A percentile compares a stretch with the other conserved stretches of the same genome.
Conservation (phyloP, 192 early-diverging fungal genomes). For the Coemansia sp. region DNA sequence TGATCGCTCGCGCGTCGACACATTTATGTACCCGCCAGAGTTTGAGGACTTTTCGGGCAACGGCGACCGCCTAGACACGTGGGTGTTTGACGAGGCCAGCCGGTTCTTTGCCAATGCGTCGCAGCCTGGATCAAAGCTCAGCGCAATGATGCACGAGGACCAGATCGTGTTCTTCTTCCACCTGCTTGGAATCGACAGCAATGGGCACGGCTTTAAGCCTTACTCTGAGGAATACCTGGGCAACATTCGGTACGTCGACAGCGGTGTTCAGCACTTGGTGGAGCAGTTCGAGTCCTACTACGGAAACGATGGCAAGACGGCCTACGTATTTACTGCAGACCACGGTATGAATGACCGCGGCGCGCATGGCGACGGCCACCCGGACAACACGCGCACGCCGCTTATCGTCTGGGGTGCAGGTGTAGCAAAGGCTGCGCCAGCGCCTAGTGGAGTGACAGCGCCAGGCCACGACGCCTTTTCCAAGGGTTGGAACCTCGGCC, state of each 20-base stretch:
- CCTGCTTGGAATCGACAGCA: constrained; percentile 93
- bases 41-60: constrained; percentile 90
- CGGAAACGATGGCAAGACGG: constrained; percentile 76
- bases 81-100: constrained; percentile 89
- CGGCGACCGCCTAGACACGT: constrained; percentile 82
- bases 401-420: constrained; percentile 96
- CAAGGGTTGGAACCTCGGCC: constrained; percentile 66
- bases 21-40: constrained; percentile 87
- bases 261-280: constrained; percentile 71
- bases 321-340: constrained; percentile 92
- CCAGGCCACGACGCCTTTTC: constrained; percentile 82
- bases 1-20: constrained; percentile 77
- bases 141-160: constrained; percentile 66
- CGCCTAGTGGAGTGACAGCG: constrained; percentile 33
- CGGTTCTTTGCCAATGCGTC: constrained; percentile 62
- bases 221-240: constrained; percentile 83
- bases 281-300: constrained; percentile 77
- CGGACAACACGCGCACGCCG: constrained; percentile 93
- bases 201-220: constrained; percentile 87
- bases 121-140: constrained; percentile 42
- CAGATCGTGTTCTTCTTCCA: constrained; percentile 92
- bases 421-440: constrained; percentile 59
- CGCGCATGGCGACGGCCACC: constrained; percentile 93
- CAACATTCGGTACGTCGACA: constrained; percentile 86
- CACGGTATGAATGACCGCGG: constrained; percentile 97